Evolutionary conservation across 192 early-diverging fungal species (phyloP).

Genomic region (Umbelopsis sp.): DNA sequence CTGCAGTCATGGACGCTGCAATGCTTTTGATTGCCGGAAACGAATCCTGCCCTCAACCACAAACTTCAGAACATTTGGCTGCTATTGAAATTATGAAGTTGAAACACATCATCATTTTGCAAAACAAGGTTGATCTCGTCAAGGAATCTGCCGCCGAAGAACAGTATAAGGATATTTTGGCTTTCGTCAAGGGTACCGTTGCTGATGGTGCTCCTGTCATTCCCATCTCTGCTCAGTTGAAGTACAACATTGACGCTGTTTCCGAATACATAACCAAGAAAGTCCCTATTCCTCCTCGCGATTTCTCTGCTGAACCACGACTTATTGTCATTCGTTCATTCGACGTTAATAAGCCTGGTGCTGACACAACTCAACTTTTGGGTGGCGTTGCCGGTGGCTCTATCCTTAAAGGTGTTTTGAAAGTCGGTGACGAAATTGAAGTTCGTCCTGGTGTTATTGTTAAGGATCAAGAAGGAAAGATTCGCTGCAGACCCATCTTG

Average conservation of each 20-base stretch:
- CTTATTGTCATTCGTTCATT: constrained; percentile 98
- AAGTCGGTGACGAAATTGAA: constrained; percentile 95
- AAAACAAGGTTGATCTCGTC: constrained; percentile 99
- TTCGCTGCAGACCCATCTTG: constrained; percentile 84
- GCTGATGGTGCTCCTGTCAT: constrained; percentile 95
- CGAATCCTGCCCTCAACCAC: constrained; percentile 98
- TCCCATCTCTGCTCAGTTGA: constrained; percentile 97
- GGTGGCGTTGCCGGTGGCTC: constrained; percentile 98
- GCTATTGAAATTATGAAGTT: constrained; percentile 99
- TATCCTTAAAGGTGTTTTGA: constrained; percentile 88
- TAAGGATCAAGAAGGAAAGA: constrained; percentile 83
- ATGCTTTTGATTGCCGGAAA: constrained; percentile 97
- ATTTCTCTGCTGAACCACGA: constrained; percentile 88
- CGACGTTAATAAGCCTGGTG: constrained; percentile 98
- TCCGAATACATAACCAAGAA: constrained; percentile 97
- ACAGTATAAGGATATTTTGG: constrained; percentile 89
- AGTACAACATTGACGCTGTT: constrained; percentile 98
- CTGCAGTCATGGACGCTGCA: constrained; percentile 99
- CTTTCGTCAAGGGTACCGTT: constrained; percentile 93
- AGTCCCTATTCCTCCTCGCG: constrained; percentile 93
- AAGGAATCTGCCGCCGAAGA: constrained; percentile 89
- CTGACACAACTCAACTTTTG: constrained; percentile 87
- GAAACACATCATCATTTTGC: constrained; percentile 94
- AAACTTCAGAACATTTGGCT: constrained; percentile 98
- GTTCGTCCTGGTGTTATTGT: constrained; percentile 93